These are phyloP conservation scores for Xylaria castorea DNA, from an alignment of 495 filamentous ascomycete genomes.

Conservation along the genomic window DNA sequence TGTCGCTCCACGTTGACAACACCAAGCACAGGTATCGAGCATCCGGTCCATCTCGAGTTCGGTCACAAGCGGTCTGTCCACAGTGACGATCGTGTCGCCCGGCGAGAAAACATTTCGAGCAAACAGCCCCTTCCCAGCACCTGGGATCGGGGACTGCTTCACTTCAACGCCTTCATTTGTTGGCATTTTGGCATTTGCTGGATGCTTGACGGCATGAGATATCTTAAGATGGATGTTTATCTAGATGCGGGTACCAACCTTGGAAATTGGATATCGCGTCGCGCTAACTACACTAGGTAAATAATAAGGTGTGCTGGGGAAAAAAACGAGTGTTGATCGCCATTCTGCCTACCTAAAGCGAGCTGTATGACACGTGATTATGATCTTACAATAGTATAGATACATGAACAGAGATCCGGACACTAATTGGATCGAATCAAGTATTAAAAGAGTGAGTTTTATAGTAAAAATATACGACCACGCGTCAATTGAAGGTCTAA, in stretches of 20 bases:
- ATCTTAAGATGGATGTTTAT: background rate
- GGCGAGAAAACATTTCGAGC: constrained; percentile 21
- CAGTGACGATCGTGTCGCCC: constrained; percentile 13
- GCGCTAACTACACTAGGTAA: constrained; percentile 7
- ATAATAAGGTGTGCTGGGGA: background rate
- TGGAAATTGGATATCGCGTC: background rate
- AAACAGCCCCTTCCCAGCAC: constrained; percentile 23
- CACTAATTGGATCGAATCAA: no score
- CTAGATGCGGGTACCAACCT: background rate
- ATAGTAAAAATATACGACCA: no score
- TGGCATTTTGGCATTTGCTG: constrained; percentile 23
- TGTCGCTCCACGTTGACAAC: constrained; percentile 20
- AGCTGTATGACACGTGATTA: background rate
- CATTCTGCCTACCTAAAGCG: background rate
- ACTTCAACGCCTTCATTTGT: constrained; percentile 18
- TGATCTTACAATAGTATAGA: background rate
- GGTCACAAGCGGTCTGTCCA: constrained; percentile 25
- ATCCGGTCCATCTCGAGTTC: constrained; percentile 26
- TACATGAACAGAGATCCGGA: no score
- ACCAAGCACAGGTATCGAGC: constrained; percentile 29
- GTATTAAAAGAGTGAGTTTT: no score
- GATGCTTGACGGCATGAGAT: background rate
- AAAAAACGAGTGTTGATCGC: background rate
- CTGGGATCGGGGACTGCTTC: constrained; percentile 19
- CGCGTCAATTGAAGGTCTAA: no score